Conservation (phyloP, 2,329 filamentous ascomycete genomes). For the Leptodontidium sp. region DNA sequence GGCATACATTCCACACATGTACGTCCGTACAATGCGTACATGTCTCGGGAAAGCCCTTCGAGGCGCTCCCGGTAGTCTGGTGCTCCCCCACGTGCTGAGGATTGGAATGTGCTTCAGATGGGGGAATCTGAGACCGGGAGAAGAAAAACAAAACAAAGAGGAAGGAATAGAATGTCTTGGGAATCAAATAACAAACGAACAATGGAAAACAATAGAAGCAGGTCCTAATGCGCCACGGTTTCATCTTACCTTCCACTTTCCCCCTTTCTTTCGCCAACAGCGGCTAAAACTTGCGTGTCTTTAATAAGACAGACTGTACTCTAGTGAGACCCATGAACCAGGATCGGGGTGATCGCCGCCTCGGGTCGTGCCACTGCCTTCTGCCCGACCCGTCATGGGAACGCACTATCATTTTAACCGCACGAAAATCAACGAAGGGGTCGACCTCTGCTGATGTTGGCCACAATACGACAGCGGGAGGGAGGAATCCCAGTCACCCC, state of each 20-base stretch:
- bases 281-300: slow-evolving; percentile 30
- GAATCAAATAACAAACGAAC: slow-evolving; percentile 14
- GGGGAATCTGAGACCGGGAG: slow-evolving; percentile 19
- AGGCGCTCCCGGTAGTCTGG: slow-evolving; percentile 17
- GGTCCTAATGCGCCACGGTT: slow-evolving; percentile 18
- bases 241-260: slow-evolving; percentile 29
- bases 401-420: slow-evolving; percentile 34
- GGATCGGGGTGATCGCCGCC: slow-evolving; percentile 39
- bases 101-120: slow-evolving; percentile 10
- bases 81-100: not conserved
- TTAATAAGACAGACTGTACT: not conserved
- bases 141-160: not conserved
- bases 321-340: slow-evolving; percentile 33
- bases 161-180: slow-evolving; percentile 27
- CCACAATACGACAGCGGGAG: slow-evolving; percentile 19
- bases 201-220: slow-evolving; percentile 26
- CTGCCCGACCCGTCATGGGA: slow-evolving; percentile 33
- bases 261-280: slow-evolving; percentile 29
- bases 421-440: slow-evolving; percentile 12
- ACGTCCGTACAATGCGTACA: too few species aligned
- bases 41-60: slow-evolving; percentile 26
- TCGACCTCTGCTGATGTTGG: not conserved
- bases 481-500: not conserved
- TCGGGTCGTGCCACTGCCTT: slow-evolving; percentile 40
- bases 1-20: not conserved